These are phyloP conservation scores for Coemansia sp. DNA, from an alignment of 192 early-diverging fungal genomes.

Conservation along the genomic window DNA sequence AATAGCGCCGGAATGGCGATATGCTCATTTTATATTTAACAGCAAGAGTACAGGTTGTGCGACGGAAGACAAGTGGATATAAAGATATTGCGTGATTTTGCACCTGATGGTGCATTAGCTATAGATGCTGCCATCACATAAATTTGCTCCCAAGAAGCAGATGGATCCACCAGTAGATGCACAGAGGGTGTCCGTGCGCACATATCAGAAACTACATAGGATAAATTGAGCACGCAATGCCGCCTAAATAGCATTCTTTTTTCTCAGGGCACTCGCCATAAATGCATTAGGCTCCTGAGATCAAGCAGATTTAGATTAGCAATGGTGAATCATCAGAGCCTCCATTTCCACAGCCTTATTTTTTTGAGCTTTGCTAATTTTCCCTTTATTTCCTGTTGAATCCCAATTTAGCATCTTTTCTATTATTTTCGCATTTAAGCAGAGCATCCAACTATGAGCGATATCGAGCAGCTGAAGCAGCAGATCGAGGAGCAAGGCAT, in stretches of 20 bases:
- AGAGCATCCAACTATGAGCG: constrained; percentile 14
- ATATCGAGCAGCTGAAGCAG: constrained; percentile 30
- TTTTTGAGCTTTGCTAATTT: neutral
- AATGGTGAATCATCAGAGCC: constrained; percentile 1
- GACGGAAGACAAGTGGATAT: neutral
- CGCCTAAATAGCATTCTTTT: neutral
- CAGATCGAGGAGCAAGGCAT: constrained; percentile 62
- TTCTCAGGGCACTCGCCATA: neutral
- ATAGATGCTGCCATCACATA: neutral
- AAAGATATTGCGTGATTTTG: neutral
- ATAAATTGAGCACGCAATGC: neutral
- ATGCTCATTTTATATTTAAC: neutral
- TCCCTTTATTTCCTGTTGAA: neutral
- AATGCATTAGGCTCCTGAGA: neutral
- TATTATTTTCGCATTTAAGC: neutral
- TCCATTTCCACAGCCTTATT: no score
- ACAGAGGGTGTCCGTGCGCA: neutral
- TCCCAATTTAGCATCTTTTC: neutral
- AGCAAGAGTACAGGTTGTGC: neutral
- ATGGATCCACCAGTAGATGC: neutral
- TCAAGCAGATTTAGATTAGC: neutral
- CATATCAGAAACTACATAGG: neutral
- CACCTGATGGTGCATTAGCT: neutral
- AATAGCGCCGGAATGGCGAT: neutral
- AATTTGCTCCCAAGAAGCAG: neutral